Percentiles rank a stretch among this genome's conserved stretches.
Conservation (phyloP, 2,329 filamentous ascomycete genomes). For the Cladosporium sphaerospermum region DNA sequence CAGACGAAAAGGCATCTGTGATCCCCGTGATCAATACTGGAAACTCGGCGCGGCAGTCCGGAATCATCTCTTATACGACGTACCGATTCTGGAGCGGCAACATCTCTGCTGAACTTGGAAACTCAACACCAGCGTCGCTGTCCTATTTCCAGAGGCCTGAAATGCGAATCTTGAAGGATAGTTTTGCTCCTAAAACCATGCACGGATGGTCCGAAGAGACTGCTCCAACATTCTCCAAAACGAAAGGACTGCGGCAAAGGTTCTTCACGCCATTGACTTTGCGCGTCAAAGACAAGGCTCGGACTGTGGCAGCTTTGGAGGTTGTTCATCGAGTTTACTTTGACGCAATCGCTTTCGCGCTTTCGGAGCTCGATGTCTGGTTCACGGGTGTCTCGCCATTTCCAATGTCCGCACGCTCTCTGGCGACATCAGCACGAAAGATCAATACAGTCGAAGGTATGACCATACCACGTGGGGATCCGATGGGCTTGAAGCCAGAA, state of each 20-base stretch:
- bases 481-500: slow-evolving; percentile 2
- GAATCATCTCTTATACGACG: not conserved
- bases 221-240: not conserved
- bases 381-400: not conserved
- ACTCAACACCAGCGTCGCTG: not conserved
- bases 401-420: not conserved
- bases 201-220: slow-evolving; percentile 2
- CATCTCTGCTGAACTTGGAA: not conserved
- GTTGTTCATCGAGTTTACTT: not conserved
- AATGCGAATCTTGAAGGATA: not conserved
- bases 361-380: slow-evolving; percentile 3
- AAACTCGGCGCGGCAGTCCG: not conserved
- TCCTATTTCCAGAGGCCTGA: not conserved
- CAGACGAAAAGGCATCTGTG: slow-evolving; percentile 2
- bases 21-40: not conserved
- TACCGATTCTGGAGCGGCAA: slow-evolving; percentile 4
- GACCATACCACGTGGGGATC: not conserved
- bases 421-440: not conserved
- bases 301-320: not conserved
- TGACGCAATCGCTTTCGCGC: not conserved
- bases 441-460: not conserved
- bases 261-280: not conserved
- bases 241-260: not conserved
- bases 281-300: not conserved
- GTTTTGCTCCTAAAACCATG: not conserved